Evolutionary conservation across 768 basidiomycete genomes (phyloP).

Genomic region (Neoboletus brunneissimus): DNA sequence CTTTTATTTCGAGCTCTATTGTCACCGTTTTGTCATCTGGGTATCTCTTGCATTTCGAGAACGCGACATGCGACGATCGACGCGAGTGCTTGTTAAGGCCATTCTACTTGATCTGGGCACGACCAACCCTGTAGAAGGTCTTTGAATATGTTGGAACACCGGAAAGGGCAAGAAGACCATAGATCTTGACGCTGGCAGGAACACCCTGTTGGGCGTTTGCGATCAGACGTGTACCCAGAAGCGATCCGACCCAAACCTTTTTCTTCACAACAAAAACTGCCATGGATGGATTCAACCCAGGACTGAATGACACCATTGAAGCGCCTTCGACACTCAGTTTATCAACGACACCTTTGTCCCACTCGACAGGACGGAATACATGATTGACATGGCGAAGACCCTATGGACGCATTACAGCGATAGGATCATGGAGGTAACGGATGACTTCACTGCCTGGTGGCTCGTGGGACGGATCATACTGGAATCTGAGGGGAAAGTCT

Average conservation of each 20-base stretch:
- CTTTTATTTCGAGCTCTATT: too few species aligned
- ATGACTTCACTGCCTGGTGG: slow-evolving; percentile 63
- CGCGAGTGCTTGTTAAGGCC: too few species aligned
- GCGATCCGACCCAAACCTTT: slow-evolving; percentile 51
- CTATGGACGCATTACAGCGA: slow-evolving; percentile 34
- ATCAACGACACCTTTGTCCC: slow-evolving; percentile 74
- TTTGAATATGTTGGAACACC: slow-evolving; percentile 78
- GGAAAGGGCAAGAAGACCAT: slow-evolving; percentile 60
- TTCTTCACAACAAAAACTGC: slow-evolving; percentile 93
- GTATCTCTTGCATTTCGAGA: too few species aligned
- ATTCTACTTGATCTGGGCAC: slow-evolving; percentile 94
- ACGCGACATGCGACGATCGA: too few species aligned
- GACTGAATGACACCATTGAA: slow-evolving; percentile 72
- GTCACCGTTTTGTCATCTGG: too few species aligned
- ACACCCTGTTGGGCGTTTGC: slow-evolving; percentile 53
- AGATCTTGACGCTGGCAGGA: slow-evolving; percentile 86
- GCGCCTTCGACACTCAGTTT: slow-evolving; percentile 83
- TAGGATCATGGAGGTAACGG: too few species aligned
- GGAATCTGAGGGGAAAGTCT: slow-evolving; percentile 64
- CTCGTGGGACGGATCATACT: slow-evolving; percentile 70
- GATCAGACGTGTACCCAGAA: not conserved
- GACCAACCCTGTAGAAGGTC: slow-evolving; percentile 94
- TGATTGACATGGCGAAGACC: slow-evolving; percentile 72
- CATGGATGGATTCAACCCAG: slow-evolving; percentile 82
- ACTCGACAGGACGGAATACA: slow-evolving; percentile 74